phyloP scores from a whole-genome alignment of 2,329 filamentous ascomycete species.

The Epichloe uncinata region DNA sequence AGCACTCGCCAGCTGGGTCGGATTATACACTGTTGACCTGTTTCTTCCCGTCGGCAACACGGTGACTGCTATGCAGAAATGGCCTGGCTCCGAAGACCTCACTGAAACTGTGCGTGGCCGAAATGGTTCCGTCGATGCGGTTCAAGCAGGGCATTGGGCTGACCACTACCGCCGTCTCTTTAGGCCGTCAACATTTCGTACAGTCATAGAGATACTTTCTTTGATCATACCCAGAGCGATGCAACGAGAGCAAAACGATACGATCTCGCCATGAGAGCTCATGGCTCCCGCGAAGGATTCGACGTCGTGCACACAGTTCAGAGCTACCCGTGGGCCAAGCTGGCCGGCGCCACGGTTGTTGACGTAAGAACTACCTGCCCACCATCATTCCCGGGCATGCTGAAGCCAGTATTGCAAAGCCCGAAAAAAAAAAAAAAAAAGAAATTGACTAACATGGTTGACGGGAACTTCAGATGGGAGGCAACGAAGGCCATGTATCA shows the following conservation, averaged over 20 bases:
- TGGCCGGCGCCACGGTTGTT: slow-evolving; percentile 13
- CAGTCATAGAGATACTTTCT: slow-evolving; percentile 13
- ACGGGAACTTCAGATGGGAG: slow-evolving; percentile 11
- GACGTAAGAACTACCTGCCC: slow-evolving; percentile 10
- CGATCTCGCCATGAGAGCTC: slow-evolving; percentile 19
- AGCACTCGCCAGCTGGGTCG: slow-evolving; percentile 18
- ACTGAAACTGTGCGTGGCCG: slow-evolving; percentile 16
- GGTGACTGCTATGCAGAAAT: slow-evolving; percentile 21
- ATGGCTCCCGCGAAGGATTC: slow-evolving; percentile 12
- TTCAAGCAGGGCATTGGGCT: too few species aligned
- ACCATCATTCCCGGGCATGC: background rate
- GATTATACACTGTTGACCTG: slow-evolving; percentile 17
- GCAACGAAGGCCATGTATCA: slow-evolving; percentile 13
- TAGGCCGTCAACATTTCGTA: slow-evolving; percentile 17
- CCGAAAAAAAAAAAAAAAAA: background rate
- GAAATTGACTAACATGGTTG: too few species aligned
- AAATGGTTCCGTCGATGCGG: too few species aligned
- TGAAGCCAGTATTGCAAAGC: background rate
- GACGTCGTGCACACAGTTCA: slow-evolving; percentile 11
- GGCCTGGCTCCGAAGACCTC: slow-evolving; percentile 22
- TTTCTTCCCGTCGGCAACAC: slow-evolving; percentile 18
- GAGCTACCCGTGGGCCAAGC: slow-evolving; percentile 12
- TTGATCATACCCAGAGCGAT: slow-evolving; percentile 17
- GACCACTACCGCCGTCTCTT: background rate
- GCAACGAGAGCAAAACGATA: slow-evolving; percentile 14